Evolutionary conservation across 163 green algal species (phyloP), one percentile per base, ranked within the genome.

Genomic region (Scenedesmus sp.): DNA sequence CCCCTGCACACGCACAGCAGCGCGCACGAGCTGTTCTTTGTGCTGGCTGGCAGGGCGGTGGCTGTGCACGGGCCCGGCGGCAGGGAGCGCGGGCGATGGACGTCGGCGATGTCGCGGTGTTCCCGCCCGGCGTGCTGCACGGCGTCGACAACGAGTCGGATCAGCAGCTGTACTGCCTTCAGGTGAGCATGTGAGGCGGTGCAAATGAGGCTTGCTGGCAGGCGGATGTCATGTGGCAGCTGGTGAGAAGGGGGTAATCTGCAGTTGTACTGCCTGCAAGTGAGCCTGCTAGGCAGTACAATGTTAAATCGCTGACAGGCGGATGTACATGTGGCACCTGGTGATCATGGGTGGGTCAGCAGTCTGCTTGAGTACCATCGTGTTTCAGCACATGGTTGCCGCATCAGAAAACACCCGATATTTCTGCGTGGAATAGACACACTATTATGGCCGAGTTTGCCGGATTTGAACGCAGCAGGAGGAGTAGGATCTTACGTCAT

Each of bases 11-110:
- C 93, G 12, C 95, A 97, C 90, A 86, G 85, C 83, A 61, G 46
- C 10, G 95, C 93, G 0, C 92, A 97, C 88, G 95, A 97, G 90
- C 78, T 97, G 35, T 97, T 97, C 89, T 95, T 97, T 53, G 92
- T 97, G 68, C 81, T 97, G 49, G 93, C 85, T 3, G 95, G 95
- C 49, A 81, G 87, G n/a, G 93, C 46, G 3, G 56, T 56, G 26
- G 89, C 4, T 15, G 83, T 89, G 70, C 89, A 84, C 37, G 83
- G 83, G 24, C 59, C 59, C 3, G 22, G 37, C 0, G 35, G 44
- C 0, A 43, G n/a, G 22, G 24, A 81, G 65, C 61, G 61, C 0
- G 93, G 51, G 68, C 81, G 24, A 87, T 97, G 73, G 26, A 42
- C 2, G 56, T 93, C 0, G 95, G 95, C 22, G 95, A 96, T 84